phyloP scores from a whole-genome alignment of 2,329 filamentous ascomycete genomes.

The Grosmannia huntii region DNA sequence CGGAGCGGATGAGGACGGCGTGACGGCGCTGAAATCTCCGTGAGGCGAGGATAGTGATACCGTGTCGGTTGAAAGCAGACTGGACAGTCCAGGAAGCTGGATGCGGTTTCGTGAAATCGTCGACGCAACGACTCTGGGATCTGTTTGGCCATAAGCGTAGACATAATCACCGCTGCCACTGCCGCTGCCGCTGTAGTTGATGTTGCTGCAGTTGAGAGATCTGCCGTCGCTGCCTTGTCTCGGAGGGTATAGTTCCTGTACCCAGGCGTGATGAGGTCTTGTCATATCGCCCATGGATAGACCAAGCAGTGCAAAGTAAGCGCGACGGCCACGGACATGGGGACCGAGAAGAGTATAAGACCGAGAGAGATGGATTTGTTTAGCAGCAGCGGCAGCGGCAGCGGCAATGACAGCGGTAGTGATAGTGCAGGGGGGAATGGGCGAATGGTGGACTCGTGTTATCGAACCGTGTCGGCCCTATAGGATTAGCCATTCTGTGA shows the following conservation, averaged over 20 bases:
- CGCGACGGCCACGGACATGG: slow-evolving; percentile 22
- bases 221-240: slow-evolving; percentile 7
- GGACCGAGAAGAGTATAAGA: slow-evolving; percentile 4
- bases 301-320: slow-evolving; percentile 18
- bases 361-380: background rate
- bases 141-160: background rate
- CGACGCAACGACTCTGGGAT: background rate
- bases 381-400: background rate
- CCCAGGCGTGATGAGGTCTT: slow-evolving; percentile 20
- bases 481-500: slow-evolving; percentile 3
- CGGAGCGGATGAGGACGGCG: background rate
- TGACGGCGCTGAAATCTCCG: background rate
- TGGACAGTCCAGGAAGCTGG: slow-evolving; percentile 16
- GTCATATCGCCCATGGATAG: slow-evolving; percentile 23
- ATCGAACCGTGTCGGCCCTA: background rate
- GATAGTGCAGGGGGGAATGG: background rate
- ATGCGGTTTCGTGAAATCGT: background rate
- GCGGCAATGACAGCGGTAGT: background rate
- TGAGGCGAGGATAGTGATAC: background rate
- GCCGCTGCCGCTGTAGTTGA: background rate
- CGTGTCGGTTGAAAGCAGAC: slow-evolving; percentile 14
- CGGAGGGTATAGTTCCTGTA: slow-evolving; percentile 18
- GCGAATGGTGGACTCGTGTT: background rate
- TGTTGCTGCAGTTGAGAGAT: background rate
- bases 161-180: background rate